phyloP scores from a whole-genome alignment of 2,329 filamentous ascomycete species.

The Beauveria sp. region DNA sequence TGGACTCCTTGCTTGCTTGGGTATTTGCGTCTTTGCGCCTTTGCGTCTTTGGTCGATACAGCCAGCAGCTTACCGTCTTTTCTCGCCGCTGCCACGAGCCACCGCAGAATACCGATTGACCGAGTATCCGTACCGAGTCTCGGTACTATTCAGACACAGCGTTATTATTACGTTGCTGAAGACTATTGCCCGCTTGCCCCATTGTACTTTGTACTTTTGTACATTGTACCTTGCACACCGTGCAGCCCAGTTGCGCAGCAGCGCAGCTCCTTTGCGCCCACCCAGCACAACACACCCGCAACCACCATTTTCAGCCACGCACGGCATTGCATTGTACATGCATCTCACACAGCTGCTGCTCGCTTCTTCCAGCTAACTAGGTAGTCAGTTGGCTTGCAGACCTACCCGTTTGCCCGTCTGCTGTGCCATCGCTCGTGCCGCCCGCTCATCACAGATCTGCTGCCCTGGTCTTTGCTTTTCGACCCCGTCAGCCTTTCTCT shows the following conservation, averaged over 20 bases:
- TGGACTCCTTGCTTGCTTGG: neutral
- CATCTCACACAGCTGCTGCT: slow-evolving; percentile 5
- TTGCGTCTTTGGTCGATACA: neutral
- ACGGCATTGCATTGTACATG: slow-evolving; percentile 10
- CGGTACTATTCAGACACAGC: neutral
- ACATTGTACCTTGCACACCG: neutral
- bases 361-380: neutral
- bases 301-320: slow-evolving; percentile 9
- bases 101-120: neutral
- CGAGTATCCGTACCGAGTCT: neutral
- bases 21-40: neutral
- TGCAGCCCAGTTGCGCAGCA: neutral
- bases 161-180: neutral
- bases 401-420: neutral
- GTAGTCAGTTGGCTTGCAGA: neutral
- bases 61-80: slow-evolving; percentile 9
- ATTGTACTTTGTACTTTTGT: neutral
- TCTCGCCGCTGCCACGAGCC: slow-evolving; percentile 2
- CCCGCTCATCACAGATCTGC: slow-evolving; percentile 6
- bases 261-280: neutral
- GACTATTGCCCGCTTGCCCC: neutral
- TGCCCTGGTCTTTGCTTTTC: slow-evolving; percentile 5
- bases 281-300: neutral
- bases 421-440: neutral
- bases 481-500: slow-evolving; percentile 2